Evolutionary conservation across 2,329 filamentous ascomycete species (phyloP).

Genomic region (Aureobasidium zeae): DNA sequence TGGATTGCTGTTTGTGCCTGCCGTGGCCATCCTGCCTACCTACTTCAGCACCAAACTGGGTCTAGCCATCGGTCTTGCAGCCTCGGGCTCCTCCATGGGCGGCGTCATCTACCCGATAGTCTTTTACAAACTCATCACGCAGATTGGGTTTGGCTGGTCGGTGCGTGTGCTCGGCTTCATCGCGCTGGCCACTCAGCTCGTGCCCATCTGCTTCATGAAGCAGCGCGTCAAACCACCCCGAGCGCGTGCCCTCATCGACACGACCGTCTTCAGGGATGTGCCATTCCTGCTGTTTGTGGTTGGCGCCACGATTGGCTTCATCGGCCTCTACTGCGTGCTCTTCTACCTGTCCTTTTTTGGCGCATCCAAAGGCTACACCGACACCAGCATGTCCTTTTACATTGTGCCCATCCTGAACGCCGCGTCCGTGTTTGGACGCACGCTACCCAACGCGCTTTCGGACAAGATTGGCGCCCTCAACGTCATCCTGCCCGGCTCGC

Average conservation of each 20-base stretch:
- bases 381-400: conserved; percentile 34
- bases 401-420: conserved; percentile 36
- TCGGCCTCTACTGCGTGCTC: conserved; percentile 33
- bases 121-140: conserved; percentile 39
- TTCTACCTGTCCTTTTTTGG: conserved; percentile 36
- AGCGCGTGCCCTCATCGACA: conserved; percentile 32
- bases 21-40: conserved; percentile 39
- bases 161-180: conserved; percentile 45
- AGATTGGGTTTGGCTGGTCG: conserved; percentile 46
- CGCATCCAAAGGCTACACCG: conserved; percentile 25
- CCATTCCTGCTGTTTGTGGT: conserved; percentile 26
- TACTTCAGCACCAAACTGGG: conserved; percentile 40
- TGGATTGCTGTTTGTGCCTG: conserved; percentile 38
- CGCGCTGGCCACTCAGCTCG: conserved; percentile 35
- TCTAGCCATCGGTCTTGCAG: conserved; percentile 39
- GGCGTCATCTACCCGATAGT: conserved; percentile 45
- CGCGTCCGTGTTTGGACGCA: conserved; percentile 34
- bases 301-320: conserved; percentile 31
- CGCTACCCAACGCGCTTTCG: conserved; percentile 31
- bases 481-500: conserved; percentile 26
- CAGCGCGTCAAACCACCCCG: conserved; percentile 31
- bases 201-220: conserved; percentile 25
- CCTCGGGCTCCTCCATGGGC: conserved; percentile 42
- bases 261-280: conserved; percentile 32
- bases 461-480: conserved; percentile 34